phyloP scores from a whole-genome alignment of 2,329 filamentous ascomycete genomes.

The Fusarium bulbicola region DNA sequence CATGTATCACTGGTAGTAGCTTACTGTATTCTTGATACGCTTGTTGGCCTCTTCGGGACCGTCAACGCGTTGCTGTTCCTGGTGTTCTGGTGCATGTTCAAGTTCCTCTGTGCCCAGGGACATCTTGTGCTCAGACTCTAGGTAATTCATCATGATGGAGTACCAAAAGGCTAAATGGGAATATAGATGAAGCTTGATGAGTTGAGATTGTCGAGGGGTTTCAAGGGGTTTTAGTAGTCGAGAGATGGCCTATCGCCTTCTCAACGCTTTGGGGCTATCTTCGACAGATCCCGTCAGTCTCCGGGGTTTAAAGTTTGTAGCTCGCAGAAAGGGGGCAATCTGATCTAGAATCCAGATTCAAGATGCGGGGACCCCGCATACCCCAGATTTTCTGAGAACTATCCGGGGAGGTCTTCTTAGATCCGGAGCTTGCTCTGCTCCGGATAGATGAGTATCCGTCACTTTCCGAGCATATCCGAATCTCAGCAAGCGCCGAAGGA shows the following conservation, averaged over 20 bases:
- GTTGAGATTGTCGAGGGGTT: background rate
- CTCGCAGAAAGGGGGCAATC: background rate
- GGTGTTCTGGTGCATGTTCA: background rate
- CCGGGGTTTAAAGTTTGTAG: background rate
- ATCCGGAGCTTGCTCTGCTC: background rate
- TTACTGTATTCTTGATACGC: background rate
- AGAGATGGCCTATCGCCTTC: background rate
- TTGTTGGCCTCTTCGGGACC: background rate
- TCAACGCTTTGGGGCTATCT: background rate
- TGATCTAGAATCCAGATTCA: background rate
- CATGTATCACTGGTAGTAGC: background rate
- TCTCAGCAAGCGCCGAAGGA: fast-evolving
- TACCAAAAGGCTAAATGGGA: background rate
- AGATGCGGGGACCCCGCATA: background rate
- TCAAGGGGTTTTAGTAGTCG: background rate
- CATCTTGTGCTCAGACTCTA: background rate
- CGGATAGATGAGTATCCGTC: background rate
- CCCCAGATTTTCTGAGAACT: background rate
- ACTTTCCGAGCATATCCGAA: background rate
- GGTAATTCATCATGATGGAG: background rate
- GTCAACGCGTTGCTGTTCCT: background rate
- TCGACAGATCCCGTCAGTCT: background rate
- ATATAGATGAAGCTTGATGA: background rate
- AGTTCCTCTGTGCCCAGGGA: background rate
- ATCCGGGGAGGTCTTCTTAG: background rate